phyloP scores from a whole-genome alignment of 2,329 filamentous ascomycete species.

The Dryadomyces sulphureus region DNA sequence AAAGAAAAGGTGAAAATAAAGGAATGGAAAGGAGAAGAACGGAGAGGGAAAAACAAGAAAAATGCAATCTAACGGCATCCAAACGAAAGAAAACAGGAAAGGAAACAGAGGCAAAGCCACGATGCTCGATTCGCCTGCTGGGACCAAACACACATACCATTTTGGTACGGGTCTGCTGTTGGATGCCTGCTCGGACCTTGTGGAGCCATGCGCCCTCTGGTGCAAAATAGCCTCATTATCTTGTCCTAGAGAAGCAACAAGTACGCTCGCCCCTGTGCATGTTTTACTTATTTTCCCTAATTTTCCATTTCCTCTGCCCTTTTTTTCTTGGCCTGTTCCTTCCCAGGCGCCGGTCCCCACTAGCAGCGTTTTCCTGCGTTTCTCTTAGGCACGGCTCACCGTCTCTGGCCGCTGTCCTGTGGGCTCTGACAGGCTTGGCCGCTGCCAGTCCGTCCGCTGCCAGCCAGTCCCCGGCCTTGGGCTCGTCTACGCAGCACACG shows the following conservation, averaged over 20 bases:
- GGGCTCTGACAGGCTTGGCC: neutral
- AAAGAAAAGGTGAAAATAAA: no score
- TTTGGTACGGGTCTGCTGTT: neutral
- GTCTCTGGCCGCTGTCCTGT: neutral
- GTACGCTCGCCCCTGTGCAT: neutral
- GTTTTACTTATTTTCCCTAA: neutral
- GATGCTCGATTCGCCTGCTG: neutral
- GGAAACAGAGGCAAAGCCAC: no score
- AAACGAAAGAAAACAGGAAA: no score
- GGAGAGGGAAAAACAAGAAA: no score
- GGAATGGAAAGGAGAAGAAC: no score
- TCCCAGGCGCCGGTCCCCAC: neutral
- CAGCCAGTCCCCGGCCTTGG: no score
- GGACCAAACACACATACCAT: neutral
- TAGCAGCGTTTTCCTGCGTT: neutral
- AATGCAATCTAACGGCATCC: no score
- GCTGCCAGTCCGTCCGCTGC: neutral
- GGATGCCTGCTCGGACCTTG: neutral
- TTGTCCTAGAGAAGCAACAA: neutral
- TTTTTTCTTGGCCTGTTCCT: neutral
- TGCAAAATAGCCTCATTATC: neutral
- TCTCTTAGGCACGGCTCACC: neutral
- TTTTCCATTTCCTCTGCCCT: neutral
- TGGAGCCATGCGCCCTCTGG: neutral
- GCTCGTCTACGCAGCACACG: neutral